Percentiles rank a stretch among this genome's conserved stretches.
Conservation (phyloP, 2,329 filamentous ascomycete genomes). For the Ophiostoma triangulosporum region DNA sequence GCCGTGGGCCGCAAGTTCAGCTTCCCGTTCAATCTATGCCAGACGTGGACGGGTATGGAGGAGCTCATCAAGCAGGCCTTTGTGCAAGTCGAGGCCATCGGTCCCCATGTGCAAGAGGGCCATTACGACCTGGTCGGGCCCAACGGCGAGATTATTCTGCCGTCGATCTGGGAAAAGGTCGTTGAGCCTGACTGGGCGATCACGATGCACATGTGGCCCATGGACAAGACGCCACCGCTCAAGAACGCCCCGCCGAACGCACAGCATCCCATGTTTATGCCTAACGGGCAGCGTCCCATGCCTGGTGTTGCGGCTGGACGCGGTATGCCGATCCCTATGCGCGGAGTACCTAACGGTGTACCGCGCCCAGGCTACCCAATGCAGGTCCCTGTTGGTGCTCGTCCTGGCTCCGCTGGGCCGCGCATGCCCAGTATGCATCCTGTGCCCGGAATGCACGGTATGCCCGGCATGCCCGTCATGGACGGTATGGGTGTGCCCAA, state of each 20-base stretch:
- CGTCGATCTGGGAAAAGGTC: conserved; percentile 68
- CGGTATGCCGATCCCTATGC: conserved; percentile 5
- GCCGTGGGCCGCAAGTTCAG: conserved; percentile 83
- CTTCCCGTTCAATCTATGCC: conserved; percentile 77
- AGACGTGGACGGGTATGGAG: conserved; percentile 80
- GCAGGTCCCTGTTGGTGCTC: neutral
- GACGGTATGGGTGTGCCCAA: neutral
- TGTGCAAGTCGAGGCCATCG: conserved; percentile 61
- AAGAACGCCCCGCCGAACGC: conserved; percentile 15
- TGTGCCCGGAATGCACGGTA: neutral
- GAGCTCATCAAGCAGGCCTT: conserved; percentile 78
- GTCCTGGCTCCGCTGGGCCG: neutral
- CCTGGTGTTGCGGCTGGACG: neutral
- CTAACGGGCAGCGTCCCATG: neutral
- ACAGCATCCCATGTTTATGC: conserved; percentile 1
- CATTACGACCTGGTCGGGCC: conserved; percentile 72
- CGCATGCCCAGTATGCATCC: neutral
- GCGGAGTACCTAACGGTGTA: neutral
- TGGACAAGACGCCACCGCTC: conserved; percentile 28
- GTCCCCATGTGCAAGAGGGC: conserved; percentile 61
- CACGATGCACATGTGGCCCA: conserved; percentile 46
- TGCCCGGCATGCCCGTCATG: neutral
- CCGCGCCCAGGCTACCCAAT: neutral
- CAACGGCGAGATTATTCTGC: conserved; percentile 70
- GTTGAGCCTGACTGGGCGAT: conserved; percentile 62